Conservation (phyloP, 2,329 filamentous ascomycete species). For the Hypoxylon sp. region DNA sequence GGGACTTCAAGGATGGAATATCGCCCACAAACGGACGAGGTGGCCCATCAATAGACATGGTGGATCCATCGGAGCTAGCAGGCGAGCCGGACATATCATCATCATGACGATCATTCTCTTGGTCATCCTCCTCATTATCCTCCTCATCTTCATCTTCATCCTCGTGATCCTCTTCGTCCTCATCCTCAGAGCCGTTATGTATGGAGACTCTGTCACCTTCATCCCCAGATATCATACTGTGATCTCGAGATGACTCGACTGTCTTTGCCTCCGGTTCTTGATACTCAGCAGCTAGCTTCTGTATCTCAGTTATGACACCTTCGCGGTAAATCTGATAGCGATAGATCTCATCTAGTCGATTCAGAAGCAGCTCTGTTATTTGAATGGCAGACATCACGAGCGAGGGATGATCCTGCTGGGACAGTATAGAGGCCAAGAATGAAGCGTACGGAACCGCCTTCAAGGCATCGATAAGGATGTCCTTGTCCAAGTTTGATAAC, state of each 20-base stretch:
- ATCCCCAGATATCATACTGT: conserved; percentile 51
- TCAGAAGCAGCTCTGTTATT: conserved; percentile 87
- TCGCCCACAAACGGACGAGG: conserved; percentile 62
- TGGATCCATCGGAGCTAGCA: conserved; percentile 73
- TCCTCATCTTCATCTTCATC: conserved; percentile 63
- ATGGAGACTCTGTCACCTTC: conserved; percentile 53
- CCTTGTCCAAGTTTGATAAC: conserved; percentile 91
- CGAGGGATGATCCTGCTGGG: conserved; percentile 91
- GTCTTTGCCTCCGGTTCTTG: conserved; percentile 52
- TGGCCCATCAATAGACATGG: conserved; percentile 71
- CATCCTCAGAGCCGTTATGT: conserved; percentile 65
- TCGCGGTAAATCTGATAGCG: conserved; percentile 97
- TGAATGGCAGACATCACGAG: conserved; percentile 89
- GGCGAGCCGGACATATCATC: conserved; percentile 76
- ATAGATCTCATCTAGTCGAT: conserved; percentile 87
- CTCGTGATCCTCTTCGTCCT: conserved; percentile 64
- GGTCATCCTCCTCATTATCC: conserved; percentile 67
- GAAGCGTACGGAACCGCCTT: conserved; percentile 94
- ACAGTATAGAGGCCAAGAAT: conserved; percentile 93
- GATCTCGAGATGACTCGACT: conserved; percentile 48
- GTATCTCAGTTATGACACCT: conserved; percentile 92
- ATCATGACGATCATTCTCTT: conserved; percentile 59
- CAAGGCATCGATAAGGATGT: conserved; percentile 86
- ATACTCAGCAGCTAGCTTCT: conserved; percentile 75
- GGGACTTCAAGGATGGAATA: conserved; percentile 72